phyloP scores from a whole-genome alignment of 2,329 filamentous ascomycete genomes.

The Fusarium sp. region DNA sequence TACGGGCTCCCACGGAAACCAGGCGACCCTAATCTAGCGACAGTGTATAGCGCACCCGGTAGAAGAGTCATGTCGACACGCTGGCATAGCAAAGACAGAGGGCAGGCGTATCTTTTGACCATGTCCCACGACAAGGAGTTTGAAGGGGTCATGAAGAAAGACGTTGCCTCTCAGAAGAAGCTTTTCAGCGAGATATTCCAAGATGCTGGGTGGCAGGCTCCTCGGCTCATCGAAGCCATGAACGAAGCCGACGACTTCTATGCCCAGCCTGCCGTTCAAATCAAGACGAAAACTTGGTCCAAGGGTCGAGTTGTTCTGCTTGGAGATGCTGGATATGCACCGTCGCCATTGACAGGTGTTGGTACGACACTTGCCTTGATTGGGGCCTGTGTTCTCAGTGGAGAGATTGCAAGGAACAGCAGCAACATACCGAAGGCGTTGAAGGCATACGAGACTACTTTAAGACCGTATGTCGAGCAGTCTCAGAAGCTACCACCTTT shows the following conservation, averaged over 20 bases:
- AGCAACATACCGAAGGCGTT: slow-evolving; percentile 46
- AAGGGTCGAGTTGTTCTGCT: slow-evolving; percentile 56
- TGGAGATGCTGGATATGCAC: slow-evolving; percentile 62
- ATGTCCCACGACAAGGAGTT: slow-evolving; percentile 47
- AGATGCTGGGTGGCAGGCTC: slow-evolving; percentile 59
- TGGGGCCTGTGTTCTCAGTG: slow-evolving; percentile 63
- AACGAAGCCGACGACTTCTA: slow-evolving; percentile 57
- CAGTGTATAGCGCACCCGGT: slow-evolving; percentile 20
- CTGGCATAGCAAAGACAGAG: slow-evolving; percentile 36
- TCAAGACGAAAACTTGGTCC: slow-evolving; percentile 53
- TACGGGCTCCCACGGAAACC: slow-evolving; percentile 11
- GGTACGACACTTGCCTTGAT: slow-evolving; percentile 59
- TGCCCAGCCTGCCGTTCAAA: slow-evolving; percentile 54
- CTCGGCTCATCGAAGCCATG: slow-evolving; percentile 52
- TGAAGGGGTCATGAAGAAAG: slow-evolving; percentile 34
- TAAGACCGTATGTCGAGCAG: slow-evolving; percentile 54
- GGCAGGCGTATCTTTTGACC: slow-evolving; percentile 43
- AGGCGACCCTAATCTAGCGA: slow-evolving; percentile 19
- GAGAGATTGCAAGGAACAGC: slow-evolving; percentile 51
- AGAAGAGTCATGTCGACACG: slow-evolving; percentile 25
- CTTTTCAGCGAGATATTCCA: slow-evolving; percentile 54
- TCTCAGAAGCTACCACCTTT: slow-evolving; percentile 51
- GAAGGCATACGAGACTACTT: slow-evolving; percentile 53
- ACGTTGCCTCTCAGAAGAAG: slow-evolving; percentile 51
- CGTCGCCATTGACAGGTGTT: slow-evolving; percentile 60